Base-by-base conservation (phyloP, 2,329 filamentous ascomycete species). In the Diplodia seriata region DNA sequence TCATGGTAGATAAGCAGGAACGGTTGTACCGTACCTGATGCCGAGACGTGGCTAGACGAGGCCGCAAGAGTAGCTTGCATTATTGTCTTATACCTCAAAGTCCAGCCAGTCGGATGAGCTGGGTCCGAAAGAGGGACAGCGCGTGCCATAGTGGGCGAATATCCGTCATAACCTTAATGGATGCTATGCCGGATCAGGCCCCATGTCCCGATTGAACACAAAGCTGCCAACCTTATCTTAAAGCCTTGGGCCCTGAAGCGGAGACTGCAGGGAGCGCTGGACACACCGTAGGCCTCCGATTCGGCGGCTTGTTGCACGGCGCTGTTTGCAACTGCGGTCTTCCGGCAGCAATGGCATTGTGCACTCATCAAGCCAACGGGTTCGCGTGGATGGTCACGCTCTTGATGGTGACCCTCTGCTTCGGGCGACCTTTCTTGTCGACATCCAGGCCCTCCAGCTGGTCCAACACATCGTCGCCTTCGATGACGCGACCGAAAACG, bases 331-430 rank as follows among this genome's bases (percentile, higher is more conserved):
- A 49, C 8, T 26, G 40, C 43, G n/a, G 31, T 49, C 38, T 15
- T 31, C 47, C 29, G 40, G 43, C 57, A 33, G 18, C 20, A 38
- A 14, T 57, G 55, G 55, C 38, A 57, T 29, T 26, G 38, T 18
- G 9, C n/a, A 20, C 29, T 63, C 80, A 86, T 69, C 78, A 86
- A 4, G 92, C 91, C 70, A 94, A 75, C 0, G 92, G 92, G 73
- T 95, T 95, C 20, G 92, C 91, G 78, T 94, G 92, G 2, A 94
- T 85, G 1, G 89, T 91, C 29, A 94, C 85, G 9, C 80, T 85
- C 74, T 92, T 86, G 68, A 95, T 92, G 71, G 82, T 81, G 31
- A 91, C 82, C 68, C 84, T 82, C 75, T 90, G 85, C 79, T 88
- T 89, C 0, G 91, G 91, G 61, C 91, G 82, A 73, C 85, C 89